phyloP scores from a whole-genome alignment of 768 basidiomycete genomes.

The Pleurotus salmoneostramineus region DNA sequence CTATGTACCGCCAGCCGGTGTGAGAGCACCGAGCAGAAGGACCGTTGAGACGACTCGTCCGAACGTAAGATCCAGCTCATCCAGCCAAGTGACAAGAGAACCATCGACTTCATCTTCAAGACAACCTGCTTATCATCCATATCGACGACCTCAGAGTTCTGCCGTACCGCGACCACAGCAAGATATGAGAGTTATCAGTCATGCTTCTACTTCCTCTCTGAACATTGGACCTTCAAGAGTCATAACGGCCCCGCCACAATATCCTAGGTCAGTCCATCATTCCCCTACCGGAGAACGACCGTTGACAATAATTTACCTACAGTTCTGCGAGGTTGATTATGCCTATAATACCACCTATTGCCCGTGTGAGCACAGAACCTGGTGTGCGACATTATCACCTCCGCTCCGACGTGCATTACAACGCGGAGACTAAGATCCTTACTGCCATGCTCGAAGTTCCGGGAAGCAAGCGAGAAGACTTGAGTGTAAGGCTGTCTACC shows the following conservation, averaged over 20 bases:
- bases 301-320: neutral
- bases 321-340: constrained; percentile 12
- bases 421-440: constrained; percentile 43
- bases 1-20: neutral
- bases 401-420: constrained; percentile 60
- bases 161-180: neutral
- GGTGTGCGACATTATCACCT: constrained; percentile 33
- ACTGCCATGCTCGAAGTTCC: constrained; percentile 67
- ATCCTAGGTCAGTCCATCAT: neutral
- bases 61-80: constrained; percentile 14
- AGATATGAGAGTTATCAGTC: neutral
- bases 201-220: too few relatives aligned
- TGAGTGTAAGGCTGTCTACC: constrained; percentile 56
- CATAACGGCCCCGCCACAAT: too few relatives aligned
- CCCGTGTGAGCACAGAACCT: constrained; percentile 4
- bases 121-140: constrained; percentile 21
- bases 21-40: constrained; percentile 4
- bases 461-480: constrained; percentile 53
- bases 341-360: neutral
- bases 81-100: constrained; percentile 12
- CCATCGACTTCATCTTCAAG: constrained; percentile 14
- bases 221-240: neutral
- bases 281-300: neutral
- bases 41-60: constrained; percentile 17
- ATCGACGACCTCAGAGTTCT: constrained; percentile 18